Percentiles rank a stretch among this genome's conserved stretches.
Evolutionary conservation across 345 rosid species (phyloP).

Genomic region (Citrus reticulata): DNA sequence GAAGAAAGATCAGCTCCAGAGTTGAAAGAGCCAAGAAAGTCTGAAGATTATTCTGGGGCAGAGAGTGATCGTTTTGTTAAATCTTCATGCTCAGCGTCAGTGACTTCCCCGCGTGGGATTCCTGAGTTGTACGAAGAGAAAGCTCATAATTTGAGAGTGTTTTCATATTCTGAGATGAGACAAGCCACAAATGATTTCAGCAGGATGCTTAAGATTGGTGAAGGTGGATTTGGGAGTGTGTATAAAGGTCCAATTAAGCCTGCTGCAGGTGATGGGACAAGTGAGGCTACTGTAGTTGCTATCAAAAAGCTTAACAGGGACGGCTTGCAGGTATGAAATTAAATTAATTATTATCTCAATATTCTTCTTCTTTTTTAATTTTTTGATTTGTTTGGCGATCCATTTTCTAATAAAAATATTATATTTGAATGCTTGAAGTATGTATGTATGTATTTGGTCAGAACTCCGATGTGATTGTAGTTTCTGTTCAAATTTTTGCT

Average conservation of each 20-base stretch:
- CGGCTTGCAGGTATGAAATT: slow-evolving; percentile 60
- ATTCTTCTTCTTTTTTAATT: background rate
- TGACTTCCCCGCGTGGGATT: slow-evolving; percentile 56
- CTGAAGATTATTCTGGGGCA: slow-evolving; percentile 16
- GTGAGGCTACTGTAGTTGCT: slow-evolving; percentile 57
- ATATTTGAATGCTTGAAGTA: background rate
- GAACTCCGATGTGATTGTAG: too few species aligned
- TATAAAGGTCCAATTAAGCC: slow-evolving; percentile 59
- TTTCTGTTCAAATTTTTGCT: background rate
- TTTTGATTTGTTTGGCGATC: background rate
- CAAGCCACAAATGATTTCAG: slow-evolving; percentile 65
- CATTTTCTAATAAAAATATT: background rate
- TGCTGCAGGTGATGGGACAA: slow-evolving; percentile 29
- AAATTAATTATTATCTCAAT: too few species aligned
- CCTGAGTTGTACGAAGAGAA: slow-evolving; percentile 62
- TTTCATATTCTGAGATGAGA: slow-evolving; percentile 65
- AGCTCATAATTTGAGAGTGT: slow-evolving; percentile 61
- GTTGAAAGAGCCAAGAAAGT: slow-evolving; percentile 21
- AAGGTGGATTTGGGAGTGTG: slow-evolving; percentile 88
- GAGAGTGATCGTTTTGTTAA: slow-evolving; percentile 22
- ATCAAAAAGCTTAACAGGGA: slow-evolving; percentile 70
- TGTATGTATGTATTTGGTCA: background rate
- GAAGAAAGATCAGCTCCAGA: slow-evolving; percentile 51
- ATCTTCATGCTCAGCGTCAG: slow-evolving; percentile 39
- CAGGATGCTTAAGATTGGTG: slow-evolving; percentile 67